Evolutionary conservation across 805 yeast species (phyloP).

Genomic region (Kodamaea jinghongensis): DNA sequence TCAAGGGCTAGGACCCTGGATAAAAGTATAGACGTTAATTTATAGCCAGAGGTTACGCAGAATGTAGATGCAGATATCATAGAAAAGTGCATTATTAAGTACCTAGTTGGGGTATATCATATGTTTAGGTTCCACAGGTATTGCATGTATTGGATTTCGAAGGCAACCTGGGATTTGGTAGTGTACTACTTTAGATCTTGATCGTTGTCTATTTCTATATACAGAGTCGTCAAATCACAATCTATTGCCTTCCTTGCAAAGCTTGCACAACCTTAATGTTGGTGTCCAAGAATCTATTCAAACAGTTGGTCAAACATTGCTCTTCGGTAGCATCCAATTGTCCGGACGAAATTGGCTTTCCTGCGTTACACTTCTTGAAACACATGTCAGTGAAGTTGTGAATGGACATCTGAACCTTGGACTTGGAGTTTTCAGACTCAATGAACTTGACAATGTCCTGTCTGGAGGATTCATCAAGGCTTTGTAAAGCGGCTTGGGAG

Average conservation of each 20-base stretch:
- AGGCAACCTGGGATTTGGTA: no score
- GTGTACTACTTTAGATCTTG: no score
- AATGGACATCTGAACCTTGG: conserved; percentile 82
- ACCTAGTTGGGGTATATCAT: no score
- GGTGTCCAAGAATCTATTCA: conserved; percentile 82
- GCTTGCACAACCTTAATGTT: conserved; percentile 77
- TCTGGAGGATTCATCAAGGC: conserved; percentile 63
- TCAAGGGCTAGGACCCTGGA: no score
- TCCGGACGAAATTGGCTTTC: conserved; percentile 42
- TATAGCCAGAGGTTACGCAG: no score
- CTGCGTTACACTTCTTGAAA: conserved; percentile 76
- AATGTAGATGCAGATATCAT: no score
- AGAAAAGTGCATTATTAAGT: no score
- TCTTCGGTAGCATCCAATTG: conserved; percentile 60
- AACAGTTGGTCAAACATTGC: conserved; percentile 73
- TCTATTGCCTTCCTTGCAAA: conserved; percentile 31
- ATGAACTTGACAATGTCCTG: conserved; percentile 72
- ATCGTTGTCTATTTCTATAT: no score
- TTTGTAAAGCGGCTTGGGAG: conserved; percentile 35
- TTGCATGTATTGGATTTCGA: no score
- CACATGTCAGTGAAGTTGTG: conserved; percentile 89
- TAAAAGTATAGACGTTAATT: no score
- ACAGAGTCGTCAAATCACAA: background rate
- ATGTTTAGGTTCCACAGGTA: no score
- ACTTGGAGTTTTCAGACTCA: conserved; percentile 80